phyloP scores from a whole-genome alignment of 345 rosid genomes.

The Eucalyptus cladocalyx region DNA sequence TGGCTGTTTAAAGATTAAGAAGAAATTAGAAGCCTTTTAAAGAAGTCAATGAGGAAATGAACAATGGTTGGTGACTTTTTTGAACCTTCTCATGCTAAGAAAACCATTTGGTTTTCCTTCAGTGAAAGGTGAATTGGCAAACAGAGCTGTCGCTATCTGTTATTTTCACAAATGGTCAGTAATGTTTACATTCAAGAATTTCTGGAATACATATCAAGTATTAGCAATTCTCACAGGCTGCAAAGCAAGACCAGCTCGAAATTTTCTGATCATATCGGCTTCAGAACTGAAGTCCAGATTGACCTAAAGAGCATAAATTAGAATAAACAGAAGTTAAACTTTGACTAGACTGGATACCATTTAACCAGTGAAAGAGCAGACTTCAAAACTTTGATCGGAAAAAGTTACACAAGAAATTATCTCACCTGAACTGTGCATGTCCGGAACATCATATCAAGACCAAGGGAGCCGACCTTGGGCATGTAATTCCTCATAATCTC shows the following conservation, averaged over 20 bases:
- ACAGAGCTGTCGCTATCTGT: conserved; percentile 98
- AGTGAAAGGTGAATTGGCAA: conserved; percentile 97
- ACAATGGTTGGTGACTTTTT: not conserved
- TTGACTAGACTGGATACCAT: not conserved
- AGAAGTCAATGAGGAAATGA: not conserved
- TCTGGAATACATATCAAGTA: not conserved
- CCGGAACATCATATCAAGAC: conserved; percentile 98
- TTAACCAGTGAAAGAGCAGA: not conserved
- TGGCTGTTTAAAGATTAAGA: conserved; percentile 41
- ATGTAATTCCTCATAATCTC: conserved; percentile 96
- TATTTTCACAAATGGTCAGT: conserved; percentile 10
- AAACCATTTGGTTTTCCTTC: conserved; percentile 97
- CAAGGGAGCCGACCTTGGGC: conserved; percentile 95
- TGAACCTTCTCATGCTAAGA: conserved; percentile 96
- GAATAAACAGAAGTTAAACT: not conserved
- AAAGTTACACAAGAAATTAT: conserved; percentile 1
- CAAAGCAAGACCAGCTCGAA: conserved; percentile 90
- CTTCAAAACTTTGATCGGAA: not conserved
- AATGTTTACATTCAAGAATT: not conserved
- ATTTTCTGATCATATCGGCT: conserved; percentile 97
- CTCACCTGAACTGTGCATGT: conserved; percentile 98
- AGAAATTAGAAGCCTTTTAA: not conserved
- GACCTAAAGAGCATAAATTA: conserved; percentile 34
- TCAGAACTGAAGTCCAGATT: conserved; percentile 93
- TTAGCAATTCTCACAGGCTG: conserved; percentile 68